phyloP scores from a whole-genome alignment of 2,329 filamentous ascomycete genomes.

The Fusarium sp. region DNA sequence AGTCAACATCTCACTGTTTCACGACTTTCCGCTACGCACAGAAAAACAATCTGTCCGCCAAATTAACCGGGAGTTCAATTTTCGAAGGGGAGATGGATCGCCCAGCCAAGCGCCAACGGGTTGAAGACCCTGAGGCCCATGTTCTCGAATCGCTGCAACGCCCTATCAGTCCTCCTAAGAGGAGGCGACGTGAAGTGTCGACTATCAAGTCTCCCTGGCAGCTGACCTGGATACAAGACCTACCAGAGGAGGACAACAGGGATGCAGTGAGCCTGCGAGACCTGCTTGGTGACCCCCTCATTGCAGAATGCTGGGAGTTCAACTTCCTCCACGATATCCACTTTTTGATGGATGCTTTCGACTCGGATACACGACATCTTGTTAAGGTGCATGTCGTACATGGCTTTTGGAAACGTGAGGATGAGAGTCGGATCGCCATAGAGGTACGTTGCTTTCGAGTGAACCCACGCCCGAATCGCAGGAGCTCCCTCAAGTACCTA shows the following conservation, averaged over 20 bases:
- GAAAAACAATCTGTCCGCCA: neutral
- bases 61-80: neutral
- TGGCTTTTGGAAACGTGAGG: conserved; percentile 72
- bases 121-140: conserved; percentile 22
- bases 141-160: conserved; percentile 45
- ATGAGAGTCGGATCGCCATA: conserved; percentile 63
- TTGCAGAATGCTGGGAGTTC: conserved; percentile 75
- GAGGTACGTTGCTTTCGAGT: conserved; percentile 56
- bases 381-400: conserved; percentile 65
- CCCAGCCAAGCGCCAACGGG: conserved; percentile 46
- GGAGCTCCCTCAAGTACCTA: neutral
- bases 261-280: conserved; percentile 71
- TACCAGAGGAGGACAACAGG: conserved; percentile 66
- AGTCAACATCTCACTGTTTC: neutral
- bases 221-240: conserved; percentile 72
- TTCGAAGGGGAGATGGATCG: conserved; percentile 42
- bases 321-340: conserved; percentile 70
- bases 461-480: neutral
- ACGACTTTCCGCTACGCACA: neutral
- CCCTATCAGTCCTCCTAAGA: conserved; percentile 58
- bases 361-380: conserved; percentile 57
- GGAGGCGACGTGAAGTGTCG: conserved; percentile 38
- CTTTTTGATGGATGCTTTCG: conserved; percentile 63
- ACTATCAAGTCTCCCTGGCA: conserved; percentile 70
- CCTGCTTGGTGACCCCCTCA: conserved; percentile 76